Conservation (phyloP, 2,329 filamentous ascomycete species). For the Penicillium digitatum region DNA sequence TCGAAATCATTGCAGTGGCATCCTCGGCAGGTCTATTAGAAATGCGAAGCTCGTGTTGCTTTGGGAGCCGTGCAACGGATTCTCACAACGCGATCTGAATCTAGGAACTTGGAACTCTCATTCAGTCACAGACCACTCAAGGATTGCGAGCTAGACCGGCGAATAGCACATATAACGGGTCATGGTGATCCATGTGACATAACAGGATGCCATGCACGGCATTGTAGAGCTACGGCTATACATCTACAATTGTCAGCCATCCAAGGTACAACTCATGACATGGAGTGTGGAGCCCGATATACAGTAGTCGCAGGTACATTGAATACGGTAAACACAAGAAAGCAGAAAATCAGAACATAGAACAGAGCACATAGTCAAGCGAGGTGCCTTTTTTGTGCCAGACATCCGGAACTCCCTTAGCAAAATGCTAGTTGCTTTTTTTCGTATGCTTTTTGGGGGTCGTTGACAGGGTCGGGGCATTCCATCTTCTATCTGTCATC, state of each 20-base stretch:
- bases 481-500: slow-evolving; percentile 50
- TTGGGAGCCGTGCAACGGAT: too few species aligned
- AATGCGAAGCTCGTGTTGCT: too few species aligned
- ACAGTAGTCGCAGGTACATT: slow-evolving; percentile 30
- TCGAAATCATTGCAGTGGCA: too few species aligned
- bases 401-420: slow-evolving; percentile 75
- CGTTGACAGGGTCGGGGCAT: slow-evolving; percentile 40
- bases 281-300: slow-evolving; percentile 31
- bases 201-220: background rate
- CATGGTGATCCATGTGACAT: background rate
- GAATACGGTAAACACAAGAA: slow-evolving; percentile 25
- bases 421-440: slow-evolving; percentile 47
- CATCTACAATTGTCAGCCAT: background rate
- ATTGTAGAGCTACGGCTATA: background rate
- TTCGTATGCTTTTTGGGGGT: slow-evolving; percentile 51
- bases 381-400: slow-evolving; percentile 55
- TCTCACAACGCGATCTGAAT: too few species aligned
- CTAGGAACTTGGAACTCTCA: too few species aligned
- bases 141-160: background rate
- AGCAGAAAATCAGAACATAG: slow-evolving; percentile 40
- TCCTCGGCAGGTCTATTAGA: too few species aligned
- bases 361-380: slow-evolving; percentile 28
- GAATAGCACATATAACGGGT: background rate
- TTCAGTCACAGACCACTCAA: background rate
- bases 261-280: slow-evolving; percentile 15